Evolutionary conservation across 2,329 filamentous ascomycete species (phyloP), one percentile per base, ranked within the genome.

Genomic region (Cyclaneusma minus): DNA sequence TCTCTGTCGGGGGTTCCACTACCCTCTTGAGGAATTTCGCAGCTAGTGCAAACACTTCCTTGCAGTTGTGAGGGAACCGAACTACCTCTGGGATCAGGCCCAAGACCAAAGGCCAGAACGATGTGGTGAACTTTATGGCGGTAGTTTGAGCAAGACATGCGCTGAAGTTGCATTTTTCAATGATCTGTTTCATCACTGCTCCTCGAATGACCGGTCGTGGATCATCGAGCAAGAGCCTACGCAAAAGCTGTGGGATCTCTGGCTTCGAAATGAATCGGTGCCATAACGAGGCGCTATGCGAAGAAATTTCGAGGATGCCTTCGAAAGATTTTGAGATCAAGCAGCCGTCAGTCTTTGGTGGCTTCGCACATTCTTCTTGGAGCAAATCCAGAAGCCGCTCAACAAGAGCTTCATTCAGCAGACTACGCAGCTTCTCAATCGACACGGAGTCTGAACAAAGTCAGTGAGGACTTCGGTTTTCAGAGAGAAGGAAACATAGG

Each of bases 211-310:
- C 23, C 16, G 29, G 24, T n/a, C 50, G 48, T n/a, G 31, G 31
- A 35, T 66, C 59, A 13, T 53, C 44, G 10, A 64, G 37, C 11
- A 64, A 40, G 4, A 63, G 39, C 5, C 49, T 48, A 19, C 42
- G 41, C 7, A 64, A 35, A 7, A 63, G 39, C 7, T 41, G 29
- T 12, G 48, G 48, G 24, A 49, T 50, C 13, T 48, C 39, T 3
- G 48, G 38, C 21, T 53, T 44, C 7, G 46, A 32, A 18, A 54
- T 54, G 28, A 60, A 49, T 16, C 46, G 38, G 4, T 43, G 32
- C 62, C 62, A 67, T 24, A 65, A 48, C 3, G 40, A 37, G 14
- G 48, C 37, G 32, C 56, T 60, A 22, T 59, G 52, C 27, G 60
- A 42, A 6, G 60, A 60, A 3, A 51, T 54, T 39, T 65, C 60